Percentiles rank a stretch among this genome's conserved stretches.
These are phyloP conservation scores for Alternaria metachromatica DNA, from an alignment of 2,329 filamentous ascomycete species.

Conservation along the genomic window DNA sequence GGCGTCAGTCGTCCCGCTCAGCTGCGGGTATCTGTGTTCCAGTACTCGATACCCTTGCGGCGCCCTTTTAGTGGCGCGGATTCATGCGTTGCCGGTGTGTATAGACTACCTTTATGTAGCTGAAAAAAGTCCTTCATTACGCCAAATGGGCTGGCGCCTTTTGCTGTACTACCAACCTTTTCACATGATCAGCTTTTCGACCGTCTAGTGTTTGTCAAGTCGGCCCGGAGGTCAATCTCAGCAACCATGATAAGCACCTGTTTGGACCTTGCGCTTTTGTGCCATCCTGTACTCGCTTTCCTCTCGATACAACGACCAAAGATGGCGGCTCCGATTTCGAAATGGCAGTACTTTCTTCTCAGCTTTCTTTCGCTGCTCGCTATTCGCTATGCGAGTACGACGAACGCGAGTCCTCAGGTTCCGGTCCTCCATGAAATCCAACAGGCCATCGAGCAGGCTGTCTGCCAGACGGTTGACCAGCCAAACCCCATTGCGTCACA, in stretches of 20 bases:
- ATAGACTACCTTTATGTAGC: slow-evolving; percentile 18
- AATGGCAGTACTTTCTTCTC: slow-evolving; percentile 35
- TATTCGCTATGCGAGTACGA: slow-evolving; percentile 32
- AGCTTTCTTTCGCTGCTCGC: slow-evolving; percentile 36
- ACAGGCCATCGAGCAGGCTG: neutral
- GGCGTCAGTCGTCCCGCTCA: slow-evolving; percentile 9
- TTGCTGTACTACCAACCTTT: slow-evolving; percentile 2
- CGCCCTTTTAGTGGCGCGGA: slow-evolving; percentile 30
- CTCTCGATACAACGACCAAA: slow-evolving; percentile 34
- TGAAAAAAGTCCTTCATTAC: neutral
- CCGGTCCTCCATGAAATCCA: neutral
- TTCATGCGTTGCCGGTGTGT: slow-evolving; percentile 25
- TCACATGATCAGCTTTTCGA: slow-evolving; percentile 7
- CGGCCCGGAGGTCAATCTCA: slow-evolving; percentile 5
- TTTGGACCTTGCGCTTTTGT: slow-evolving; percentile 41
- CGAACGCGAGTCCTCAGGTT: slow-evolving; percentile 11
- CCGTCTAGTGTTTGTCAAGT: neutral
- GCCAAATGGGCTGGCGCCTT: neutral
- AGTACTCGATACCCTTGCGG: slow-evolving; percentile 14
- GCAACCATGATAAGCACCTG: slow-evolving; percentile 33
- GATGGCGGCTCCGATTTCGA: slow-evolving; percentile 30
- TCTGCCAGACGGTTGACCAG: slow-evolving; percentile 38
- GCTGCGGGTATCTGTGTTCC: slow-evolving; percentile 20
- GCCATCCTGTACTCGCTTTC: slow-evolving; percentile 40
- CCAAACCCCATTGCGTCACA: slow-evolving; percentile 59